Evolutionary conservation across 2,329 filamentous ascomycete species (phyloP).

Genomic region (Chaetoscypha palmicola): DNA sequence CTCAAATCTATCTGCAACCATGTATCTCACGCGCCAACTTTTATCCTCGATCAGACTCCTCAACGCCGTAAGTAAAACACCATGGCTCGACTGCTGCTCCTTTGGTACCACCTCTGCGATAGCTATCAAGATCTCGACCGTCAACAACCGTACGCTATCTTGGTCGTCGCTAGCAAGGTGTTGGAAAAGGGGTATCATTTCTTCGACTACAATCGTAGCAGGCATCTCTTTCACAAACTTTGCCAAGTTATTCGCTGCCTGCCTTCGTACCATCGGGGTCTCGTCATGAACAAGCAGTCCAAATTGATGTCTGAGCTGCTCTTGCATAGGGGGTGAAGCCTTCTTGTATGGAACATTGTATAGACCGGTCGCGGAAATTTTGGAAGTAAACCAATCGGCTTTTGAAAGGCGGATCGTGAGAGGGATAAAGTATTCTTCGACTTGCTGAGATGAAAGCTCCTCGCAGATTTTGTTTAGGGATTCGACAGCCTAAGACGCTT

Average conservation of each 20-base stretch:
- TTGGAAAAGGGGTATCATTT: conserved; percentile 99
- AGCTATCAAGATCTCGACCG: conserved; percentile 91
- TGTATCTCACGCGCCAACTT: conserved; percentile 98
- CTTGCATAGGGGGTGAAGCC: conserved; percentile 79
- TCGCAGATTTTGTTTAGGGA: conserved; percentile 99
- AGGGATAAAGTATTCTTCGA: conserved; percentile 96
- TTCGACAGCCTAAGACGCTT: conserved; percentile 70
- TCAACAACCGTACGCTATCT: conserved; percentile 91
- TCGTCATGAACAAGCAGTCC: conserved; percentile 93
- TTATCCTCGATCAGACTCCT: conserved; percentile 96
- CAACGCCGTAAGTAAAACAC: conserved; percentile 81
- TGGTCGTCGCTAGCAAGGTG: conserved; percentile 95
- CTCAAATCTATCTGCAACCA: conserved; percentile 98
- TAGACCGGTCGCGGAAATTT: conserved; percentile 94
- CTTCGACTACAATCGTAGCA: conserved; percentile 82
- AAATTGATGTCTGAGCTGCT: conserved; percentile 87
- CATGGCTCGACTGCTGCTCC: conserved; percentile 95
- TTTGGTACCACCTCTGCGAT: conserved; percentile 97
- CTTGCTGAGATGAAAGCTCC: conserved; percentile 81
- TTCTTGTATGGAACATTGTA: conserved; percentile 92
- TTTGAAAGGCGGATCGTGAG: conserved; percentile 93
- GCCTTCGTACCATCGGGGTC: conserved; percentile 96
- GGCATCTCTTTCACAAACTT: conserved; percentile 98
- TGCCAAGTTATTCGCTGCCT: conserved; percentile 90
- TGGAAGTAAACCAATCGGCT: conserved; percentile 99